Percentiles rank a stretch among this genome's conserved stretches.
These are phyloP conservation scores for Striga hermonthica DNA, from an alignment of 305 asterid species.

Conservation along the genomic window DNA sequence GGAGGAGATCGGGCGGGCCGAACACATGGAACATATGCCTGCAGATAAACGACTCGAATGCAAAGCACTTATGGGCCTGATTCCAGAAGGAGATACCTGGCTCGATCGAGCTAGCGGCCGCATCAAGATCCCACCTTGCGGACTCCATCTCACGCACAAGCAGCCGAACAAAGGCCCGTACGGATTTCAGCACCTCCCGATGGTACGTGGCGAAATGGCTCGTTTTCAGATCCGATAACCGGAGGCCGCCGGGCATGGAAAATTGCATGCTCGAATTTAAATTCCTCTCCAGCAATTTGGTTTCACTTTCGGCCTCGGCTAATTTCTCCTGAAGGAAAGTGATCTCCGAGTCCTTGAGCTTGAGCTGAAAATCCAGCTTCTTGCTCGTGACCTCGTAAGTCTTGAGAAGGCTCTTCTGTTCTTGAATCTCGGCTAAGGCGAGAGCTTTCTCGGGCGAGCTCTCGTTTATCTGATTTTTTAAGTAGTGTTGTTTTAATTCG, in stretches of 20 bases:
- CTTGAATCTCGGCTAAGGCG: slow-evolving; percentile 48
- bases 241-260: slow-evolving; percentile 31
- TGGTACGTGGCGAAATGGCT: slow-evolving; percentile 40
- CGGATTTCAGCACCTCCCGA: slow-evolving; percentile 37
- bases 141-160: slow-evolving; percentile 46
- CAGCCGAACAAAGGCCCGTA: slow-evolving; percentile 40
- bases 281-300: slow-evolving; percentile 48
- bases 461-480: slow-evolving; percentile 47
- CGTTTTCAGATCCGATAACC: slow-evolving; percentile 37
- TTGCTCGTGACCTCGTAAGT: slow-evolving; percentile 46
- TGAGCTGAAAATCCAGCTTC: slow-evolving; percentile 56
- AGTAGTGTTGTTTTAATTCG: slow-evolving; percentile 45
- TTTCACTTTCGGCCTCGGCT: slow-evolving; percentile 43
- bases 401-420: slow-evolving; percentile 45
- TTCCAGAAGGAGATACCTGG: slow-evolving; percentile 45
- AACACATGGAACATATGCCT: slow-evolving; percentile 47
- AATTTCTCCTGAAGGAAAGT: slow-evolving; percentile 51
- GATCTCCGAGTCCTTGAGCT: slow-evolving; percentile 54
- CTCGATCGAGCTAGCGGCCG: slow-evolving; percentile 46
- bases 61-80: slow-evolving; percentile 45
- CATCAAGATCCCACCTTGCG: slow-evolving; percentile 47
- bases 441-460: slow-evolving; percentile 44
- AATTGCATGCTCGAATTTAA: slow-evolving; percentile 46
- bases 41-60: slow-evolving; percentile 55
- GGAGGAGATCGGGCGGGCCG: slow-evolving; percentile 33